phyloP scores from a whole-genome alignment of 352 stramenopile species.

The Achlya hypogyna region DNA sequence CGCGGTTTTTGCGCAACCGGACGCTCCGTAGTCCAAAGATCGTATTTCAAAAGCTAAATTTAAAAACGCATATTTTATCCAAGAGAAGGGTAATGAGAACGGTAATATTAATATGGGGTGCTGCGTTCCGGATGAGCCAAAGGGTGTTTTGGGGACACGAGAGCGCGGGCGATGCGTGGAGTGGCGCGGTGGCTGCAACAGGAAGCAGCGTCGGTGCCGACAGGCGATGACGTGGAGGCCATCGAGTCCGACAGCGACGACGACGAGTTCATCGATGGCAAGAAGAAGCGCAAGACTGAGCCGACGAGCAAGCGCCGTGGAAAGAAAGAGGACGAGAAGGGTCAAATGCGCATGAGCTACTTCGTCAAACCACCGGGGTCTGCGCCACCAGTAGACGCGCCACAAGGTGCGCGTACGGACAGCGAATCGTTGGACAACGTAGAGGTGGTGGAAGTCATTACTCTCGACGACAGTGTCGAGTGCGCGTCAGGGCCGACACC shows the following conservation, averaged over 20 bases:
- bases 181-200: constrained; percentile 16
- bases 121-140: too few relatives aligned
- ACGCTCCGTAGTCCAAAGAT: background rate
- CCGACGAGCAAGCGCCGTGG: background rate
- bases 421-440: background rate
- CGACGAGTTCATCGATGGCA: constrained; percentile 14
- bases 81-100: too few relatives aligned
- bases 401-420: too few relatives aligned
- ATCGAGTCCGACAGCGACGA: constrained; percentile 16
- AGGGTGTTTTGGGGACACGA: too few relatives aligned
- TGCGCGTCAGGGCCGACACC: background rate
- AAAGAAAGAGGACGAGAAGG: constrained; percentile 18
- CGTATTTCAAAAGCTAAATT: background rate
- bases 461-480: background rate
- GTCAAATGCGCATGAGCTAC: constrained; percentile 13
- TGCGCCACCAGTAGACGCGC: background rate
- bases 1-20: background rate
- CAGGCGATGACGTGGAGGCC: constrained; percentile 2
- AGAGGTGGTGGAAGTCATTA: background rate
- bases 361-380: background rate
- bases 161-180: constrained; percentile 14
- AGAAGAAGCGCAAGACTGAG: constrained; percentile 6
- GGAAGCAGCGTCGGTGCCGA: background rate
- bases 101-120: too few relatives aligned
- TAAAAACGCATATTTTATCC: too few relatives aligned